These are phyloP conservation scores for Fusarium sp. DNA, from an alignment of 2,329 filamentous ascomycete genomes.

Conservation along the genomic window DNA sequence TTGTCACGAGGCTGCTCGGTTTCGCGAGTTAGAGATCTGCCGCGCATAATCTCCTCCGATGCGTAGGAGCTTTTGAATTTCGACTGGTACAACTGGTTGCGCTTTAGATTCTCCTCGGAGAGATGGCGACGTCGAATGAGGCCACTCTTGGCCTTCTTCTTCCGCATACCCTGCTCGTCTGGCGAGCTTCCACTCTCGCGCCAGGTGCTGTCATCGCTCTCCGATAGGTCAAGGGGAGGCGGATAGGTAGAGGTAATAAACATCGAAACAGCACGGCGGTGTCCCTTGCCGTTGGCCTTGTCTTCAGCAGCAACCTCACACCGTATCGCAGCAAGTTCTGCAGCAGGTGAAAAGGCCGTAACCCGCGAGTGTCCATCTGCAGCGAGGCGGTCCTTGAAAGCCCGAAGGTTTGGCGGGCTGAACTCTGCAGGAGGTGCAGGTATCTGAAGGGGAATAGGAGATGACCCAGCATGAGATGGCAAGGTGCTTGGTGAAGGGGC, in stretches of 20 bases:
- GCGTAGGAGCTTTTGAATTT: background rate
- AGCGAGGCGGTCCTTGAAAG: slow-evolving; percentile 21
- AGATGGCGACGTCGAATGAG: slow-evolving; percentile 3
- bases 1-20: background rate
- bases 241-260: background rate
- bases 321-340: slow-evolving; percentile 12
- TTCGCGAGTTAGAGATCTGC: background rate
- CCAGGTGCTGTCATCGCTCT: slow-evolving; percentile 19
- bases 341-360: slow-evolving; percentile 8
- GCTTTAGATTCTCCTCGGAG: slow-evolving; percentile 22
- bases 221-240: background rate
- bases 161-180: background rate
- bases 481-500: background rate
- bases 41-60: slow-evolving; percentile 5
- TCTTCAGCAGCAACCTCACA: slow-evolving; percentile 11
- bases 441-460: slow-evolving; percentile 2
- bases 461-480: slow-evolving; percentile 6
- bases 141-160: background rate
- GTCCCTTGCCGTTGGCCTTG: background rate
- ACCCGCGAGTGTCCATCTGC: background rate
- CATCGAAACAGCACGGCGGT: slow-evolving; percentile 10
- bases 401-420: background rate
- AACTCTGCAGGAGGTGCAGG: background rate
- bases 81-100: slow-evolving; percentile 8
- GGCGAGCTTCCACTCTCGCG: background rate